Conservation (phyloP, 257 asterid genomes). For the Lithospermum erythrorhizon region DNA sequence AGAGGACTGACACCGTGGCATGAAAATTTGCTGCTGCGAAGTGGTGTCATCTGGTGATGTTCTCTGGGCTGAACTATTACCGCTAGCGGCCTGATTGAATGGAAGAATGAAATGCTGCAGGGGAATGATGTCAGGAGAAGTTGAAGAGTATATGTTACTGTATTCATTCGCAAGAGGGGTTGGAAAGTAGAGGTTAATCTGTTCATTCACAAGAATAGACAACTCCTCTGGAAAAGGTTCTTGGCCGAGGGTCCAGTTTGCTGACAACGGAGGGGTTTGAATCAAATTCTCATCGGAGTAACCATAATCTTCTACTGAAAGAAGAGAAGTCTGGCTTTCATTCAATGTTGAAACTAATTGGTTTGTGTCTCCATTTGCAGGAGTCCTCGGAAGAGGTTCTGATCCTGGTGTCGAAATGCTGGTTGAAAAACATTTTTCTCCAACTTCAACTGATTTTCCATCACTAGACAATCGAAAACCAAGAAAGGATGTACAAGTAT, state of each 20-base stretch:
- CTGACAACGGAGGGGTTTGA: neutral
- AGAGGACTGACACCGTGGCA: neutral
- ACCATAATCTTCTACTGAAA: neutral
- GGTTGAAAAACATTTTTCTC: conserved; percentile 14
- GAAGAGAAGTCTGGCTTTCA: neutral
- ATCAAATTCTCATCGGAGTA: neutral
- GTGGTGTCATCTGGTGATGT: neutral
- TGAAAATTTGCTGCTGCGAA: conserved; percentile 1
- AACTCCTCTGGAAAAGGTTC: neutral
- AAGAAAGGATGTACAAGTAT: conserved; percentile 18
- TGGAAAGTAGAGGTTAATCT: neutral
- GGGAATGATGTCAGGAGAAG: conserved; percentile 1
- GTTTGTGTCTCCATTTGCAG: conserved; percentile 1
- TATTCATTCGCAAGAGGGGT: neutral
- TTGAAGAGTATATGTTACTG: conserved; percentile 1
- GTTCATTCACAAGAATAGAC: neutral
- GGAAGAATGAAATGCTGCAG: conserved; percentile 8
- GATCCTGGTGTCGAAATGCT: neutral
- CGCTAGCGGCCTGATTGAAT: neutral
- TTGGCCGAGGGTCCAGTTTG: neutral
- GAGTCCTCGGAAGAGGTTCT: neutral
- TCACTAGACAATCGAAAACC: conserved; percentile 41
- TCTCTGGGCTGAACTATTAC: neutral
- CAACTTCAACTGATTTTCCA: conserved; percentile 35
- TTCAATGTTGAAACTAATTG: neutral